These are phyloP conservation scores for Berkeleyomyces rouxiae DNA, from an alignment of 2,329 filamentous ascomycete genomes.

Conservation along the genomic window DNA sequence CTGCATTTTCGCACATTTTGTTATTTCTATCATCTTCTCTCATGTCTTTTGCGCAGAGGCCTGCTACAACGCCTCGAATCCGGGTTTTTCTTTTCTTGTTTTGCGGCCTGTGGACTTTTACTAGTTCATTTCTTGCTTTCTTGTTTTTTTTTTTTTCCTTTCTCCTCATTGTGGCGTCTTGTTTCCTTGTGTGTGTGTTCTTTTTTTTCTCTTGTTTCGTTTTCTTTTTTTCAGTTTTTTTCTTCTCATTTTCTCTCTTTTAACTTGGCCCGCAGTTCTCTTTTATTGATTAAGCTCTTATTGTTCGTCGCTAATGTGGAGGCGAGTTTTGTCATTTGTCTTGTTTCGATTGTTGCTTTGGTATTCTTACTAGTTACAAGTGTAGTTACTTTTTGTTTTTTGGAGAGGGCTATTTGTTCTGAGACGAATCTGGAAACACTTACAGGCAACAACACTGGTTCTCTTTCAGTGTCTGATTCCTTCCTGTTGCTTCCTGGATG, in stretches of 20 bases:
- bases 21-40: slow-evolving; percentile 13
- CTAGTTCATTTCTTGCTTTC: slow-evolving; percentile 16
- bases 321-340: neutral
- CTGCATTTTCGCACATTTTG: slow-evolving; percentile 16
- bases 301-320: neutral
- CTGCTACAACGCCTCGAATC: neutral
- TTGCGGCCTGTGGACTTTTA: neutral
- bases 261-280: neutral
- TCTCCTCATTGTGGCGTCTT: neutral
- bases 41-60: neutral
- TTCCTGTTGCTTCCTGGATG: neutral
- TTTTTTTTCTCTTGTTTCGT: slow-evolving; percentile 12
- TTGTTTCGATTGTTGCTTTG: neutral
- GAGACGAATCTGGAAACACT: neutral
- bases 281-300: slow-evolving; percentile 8
- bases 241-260: neutral
- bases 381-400: neutral
- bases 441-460: neutral
- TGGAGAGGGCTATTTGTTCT: neutral
- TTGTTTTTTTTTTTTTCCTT: slow-evolving; percentile 9
- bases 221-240: neutral
- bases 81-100: slow-evolving; percentile 12
- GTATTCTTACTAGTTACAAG: neutral
- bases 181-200: slow-evolving; percentile 17
- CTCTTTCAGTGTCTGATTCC: neutral